phyloP scores from a whole-genome alignment of 2,329 filamentous ascomycete species.

The Verticillium longisporum region DNA sequence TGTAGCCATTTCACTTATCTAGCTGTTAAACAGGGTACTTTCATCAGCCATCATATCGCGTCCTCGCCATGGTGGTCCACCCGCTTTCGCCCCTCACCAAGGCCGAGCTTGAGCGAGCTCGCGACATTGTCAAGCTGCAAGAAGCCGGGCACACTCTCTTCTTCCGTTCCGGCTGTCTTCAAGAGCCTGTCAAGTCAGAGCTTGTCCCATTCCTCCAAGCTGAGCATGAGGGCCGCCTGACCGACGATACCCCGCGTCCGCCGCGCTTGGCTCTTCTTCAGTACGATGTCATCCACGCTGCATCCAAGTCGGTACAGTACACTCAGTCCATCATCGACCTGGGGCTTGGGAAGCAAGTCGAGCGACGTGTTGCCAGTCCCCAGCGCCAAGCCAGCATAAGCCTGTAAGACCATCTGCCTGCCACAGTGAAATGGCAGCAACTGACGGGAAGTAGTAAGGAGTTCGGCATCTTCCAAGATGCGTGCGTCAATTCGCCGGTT shows the following conservation, averaged over 20 bases:
- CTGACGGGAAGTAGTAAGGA: slow-evolving; percentile 22
- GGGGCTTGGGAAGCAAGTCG: slow-evolving; percentile 20
- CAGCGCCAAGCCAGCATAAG: slow-evolving; percentile 30
- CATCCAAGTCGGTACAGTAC: slow-evolving; percentile 18
- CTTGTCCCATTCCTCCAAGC: slow-evolving; percentile 54
- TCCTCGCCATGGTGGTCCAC: slow-evolving; percentile 17
- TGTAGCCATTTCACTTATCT: too few species aligned
- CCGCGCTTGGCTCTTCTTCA: slow-evolving; percentile 39
- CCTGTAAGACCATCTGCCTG: slow-evolving; percentile 12
- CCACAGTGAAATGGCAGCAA: not conserved
- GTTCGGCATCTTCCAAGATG: slow-evolving; percentile 30
- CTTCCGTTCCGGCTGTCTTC: slow-evolving; percentile 55
- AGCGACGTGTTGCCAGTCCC: slow-evolving; percentile 17
- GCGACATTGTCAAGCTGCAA: slow-evolving; percentile 31
- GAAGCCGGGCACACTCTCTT: slow-evolving; percentile 17
- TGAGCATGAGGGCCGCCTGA: slow-evolving; percentile 46
- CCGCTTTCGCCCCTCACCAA: slow-evolving; percentile 43
- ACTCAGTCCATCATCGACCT: slow-evolving; percentile 32
- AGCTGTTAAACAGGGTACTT: too few species aligned
- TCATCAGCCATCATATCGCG: not conserved
- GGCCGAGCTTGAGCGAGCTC: slow-evolving; percentile 41
- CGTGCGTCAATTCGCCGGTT: slow-evolving; percentile 32
- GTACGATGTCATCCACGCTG: slow-evolving; percentile 31
- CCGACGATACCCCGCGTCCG: slow-evolving; percentile 33
- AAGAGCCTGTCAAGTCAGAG: slow-evolving; percentile 54